Conservation (phyloP, 371 early-diverging fungal genomes). For the Saksenaea oblongispora region DNA sequence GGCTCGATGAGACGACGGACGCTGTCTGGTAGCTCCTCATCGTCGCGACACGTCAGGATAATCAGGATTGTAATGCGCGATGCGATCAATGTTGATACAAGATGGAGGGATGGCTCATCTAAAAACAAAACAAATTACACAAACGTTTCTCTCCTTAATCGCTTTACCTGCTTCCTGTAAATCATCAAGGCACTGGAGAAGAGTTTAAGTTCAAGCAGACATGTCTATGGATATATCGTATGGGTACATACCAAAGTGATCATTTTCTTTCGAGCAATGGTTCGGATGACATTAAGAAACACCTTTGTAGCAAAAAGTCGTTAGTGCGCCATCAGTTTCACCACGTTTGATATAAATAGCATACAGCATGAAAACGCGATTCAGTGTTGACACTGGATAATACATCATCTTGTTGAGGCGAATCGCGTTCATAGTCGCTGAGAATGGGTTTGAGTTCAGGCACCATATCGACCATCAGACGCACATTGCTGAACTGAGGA, state of each 20-base stretch:
- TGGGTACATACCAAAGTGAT: conserved; percentile 36
- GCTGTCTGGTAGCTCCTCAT: conserved; percentile 25
- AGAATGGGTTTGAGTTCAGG: conserved; percentile 46
- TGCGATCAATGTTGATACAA: conserved; percentile 35
- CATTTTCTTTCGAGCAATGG: conserved; percentile 38
- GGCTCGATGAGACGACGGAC: conserved; percentile 20
- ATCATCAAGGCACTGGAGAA: conserved; percentile 45
- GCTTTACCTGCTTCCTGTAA: conserved; percentile 45
- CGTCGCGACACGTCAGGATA: conserved; percentile 45
- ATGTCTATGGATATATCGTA: background rate
- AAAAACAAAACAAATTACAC: conserved; percentile 1
- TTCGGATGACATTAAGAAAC: conserved; percentile 42
- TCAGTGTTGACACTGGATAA: conserved; percentile 33
- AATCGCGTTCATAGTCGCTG: conserved; percentile 17
- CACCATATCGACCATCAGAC: conserved; percentile 40
- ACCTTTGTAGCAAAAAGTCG: conserved; percentile 16
- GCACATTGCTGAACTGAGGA: conserved; percentile 42
- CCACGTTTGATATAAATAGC: background rate
- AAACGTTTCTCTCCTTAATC: background rate
- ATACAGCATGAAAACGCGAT: conserved; percentile 42
- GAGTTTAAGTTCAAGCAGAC: background rate
- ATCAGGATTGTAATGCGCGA: conserved; percentile 38
- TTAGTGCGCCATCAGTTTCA: background rate
- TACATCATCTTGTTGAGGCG: conserved; percentile 28
- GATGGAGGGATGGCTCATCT: conserved; percentile 46